Evolutionary conservation across 108 stramenopile genomes (phyloP).

Genomic region (Pelagomonas calceolata): DNA sequence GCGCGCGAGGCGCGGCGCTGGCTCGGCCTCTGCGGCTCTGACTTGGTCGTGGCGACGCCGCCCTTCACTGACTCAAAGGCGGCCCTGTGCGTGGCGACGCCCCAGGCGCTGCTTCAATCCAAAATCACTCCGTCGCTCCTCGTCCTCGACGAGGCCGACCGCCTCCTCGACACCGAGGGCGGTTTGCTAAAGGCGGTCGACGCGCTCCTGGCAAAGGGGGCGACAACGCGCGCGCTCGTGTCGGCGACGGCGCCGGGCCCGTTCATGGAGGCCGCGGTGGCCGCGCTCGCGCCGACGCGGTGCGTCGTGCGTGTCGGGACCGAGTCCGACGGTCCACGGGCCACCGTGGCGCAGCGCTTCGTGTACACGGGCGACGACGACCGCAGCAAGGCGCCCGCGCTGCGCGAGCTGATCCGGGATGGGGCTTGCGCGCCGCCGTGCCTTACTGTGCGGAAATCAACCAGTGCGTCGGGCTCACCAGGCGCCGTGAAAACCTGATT

Average conservation of each 20-base stretch:
- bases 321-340: too few species aligned
- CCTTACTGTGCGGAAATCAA: too few species aligned
- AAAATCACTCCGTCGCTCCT: slow-evolving; percentile 49
- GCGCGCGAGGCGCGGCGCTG: background rate
- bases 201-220: slow-evolving; percentile 32
- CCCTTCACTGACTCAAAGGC: slow-evolving; percentile 53
- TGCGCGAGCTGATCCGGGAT: too few species aligned
- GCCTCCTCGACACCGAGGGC: slow-evolving; percentile 38
- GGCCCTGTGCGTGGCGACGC: slow-evolving; percentile 65
- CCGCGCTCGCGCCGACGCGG: too few species aligned
- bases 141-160: slow-evolving; percentile 94
- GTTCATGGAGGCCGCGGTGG: too few species aligned
- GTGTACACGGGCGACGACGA: too few species aligned
- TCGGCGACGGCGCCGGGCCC: background rate
- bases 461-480: too few species aligned
- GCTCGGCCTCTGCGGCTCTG: background rate
- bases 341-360: too few species aligned
- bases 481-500: too few species aligned
- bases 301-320: too few species aligned
- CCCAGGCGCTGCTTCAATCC: slow-evolving; percentile 53
- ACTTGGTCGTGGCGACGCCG: slow-evolving; percentile 36
- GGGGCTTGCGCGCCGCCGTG: too few species aligned
- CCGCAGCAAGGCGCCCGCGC: too few species aligned
- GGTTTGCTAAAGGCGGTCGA: slow-evolving; percentile 67
- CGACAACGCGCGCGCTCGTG: background rate